Evolutionary conservation across 106 monocot species (phyloP).

Genomic region (Allium fistulosum): DNA sequence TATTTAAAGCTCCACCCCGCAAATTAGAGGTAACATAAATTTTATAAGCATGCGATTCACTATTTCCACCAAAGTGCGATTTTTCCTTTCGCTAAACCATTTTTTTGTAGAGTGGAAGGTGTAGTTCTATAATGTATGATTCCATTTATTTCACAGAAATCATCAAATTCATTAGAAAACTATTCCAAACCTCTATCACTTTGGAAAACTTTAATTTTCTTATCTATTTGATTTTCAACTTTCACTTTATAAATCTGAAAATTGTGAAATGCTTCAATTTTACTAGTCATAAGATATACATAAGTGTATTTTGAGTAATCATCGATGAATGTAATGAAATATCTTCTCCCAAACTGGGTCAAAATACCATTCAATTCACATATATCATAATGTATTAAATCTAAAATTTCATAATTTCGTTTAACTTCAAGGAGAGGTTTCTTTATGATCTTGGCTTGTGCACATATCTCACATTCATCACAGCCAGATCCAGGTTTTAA

Average conservation of each 20-base stretch:
- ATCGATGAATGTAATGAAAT: constrained; percentile 1
- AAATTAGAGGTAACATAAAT: background rate
- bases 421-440: background rate
- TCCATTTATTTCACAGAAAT: background rate
- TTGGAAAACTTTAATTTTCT: background rate
- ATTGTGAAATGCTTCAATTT: too few species aligned
- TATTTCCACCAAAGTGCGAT: background rate
- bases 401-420: background rate
- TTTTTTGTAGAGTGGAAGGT: background rate
- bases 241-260: background rate
- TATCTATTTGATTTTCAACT: background rate
- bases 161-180: background rate
- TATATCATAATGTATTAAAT: background rate
- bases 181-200: background rate
- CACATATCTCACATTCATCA: constrained; percentile 3
- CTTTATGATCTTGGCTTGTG: background rate
- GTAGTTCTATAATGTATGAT: background rate
- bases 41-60: background rate
- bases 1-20: too few species aligned
- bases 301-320: background rate
- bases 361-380: background rate
- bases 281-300: background rate
- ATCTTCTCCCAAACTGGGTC: background rate
- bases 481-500: background rate
- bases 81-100: background rate